These are phyloP conservation scores for Hymenoscyphus infarciens DNA, from an alignment of 2,329 filamentous ascomycete species.

Conservation along the genomic window DNA sequence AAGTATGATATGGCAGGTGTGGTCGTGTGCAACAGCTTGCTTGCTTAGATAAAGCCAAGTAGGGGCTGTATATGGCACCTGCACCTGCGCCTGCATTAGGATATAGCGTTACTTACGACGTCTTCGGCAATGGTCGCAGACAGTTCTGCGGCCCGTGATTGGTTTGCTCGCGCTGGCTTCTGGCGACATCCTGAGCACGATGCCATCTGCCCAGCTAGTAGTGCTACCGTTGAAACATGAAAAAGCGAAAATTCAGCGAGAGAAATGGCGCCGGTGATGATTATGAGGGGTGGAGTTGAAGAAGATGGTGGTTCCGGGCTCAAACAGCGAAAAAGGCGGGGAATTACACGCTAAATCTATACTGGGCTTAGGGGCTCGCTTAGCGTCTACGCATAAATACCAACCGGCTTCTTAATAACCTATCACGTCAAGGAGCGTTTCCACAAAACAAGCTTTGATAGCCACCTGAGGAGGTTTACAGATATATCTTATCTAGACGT, in stretches of 20 bases:
- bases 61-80: not conserved
- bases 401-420: too few relatives aligned
- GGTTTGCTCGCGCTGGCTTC: constrained; percentile 23
- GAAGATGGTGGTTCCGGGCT: not conserved
- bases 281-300: not conserved
- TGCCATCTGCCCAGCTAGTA: constrained; percentile 16
- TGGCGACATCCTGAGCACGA: constrained; percentile 27
- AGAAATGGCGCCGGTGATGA: constrained; percentile 23
- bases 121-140: constrained; percentile 45
- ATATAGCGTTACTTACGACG: constrained; percentile 37
- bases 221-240: constrained; percentile 19
- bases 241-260: constrained; percentile 22
- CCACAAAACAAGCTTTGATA: too few relatives aligned
- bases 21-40: not conserved
- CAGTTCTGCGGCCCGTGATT: constrained; percentile 34
- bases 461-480: too few relatives aligned
- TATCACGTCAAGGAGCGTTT: too few relatives aligned
- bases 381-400: not conserved
- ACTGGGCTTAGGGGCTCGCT: constrained; percentile 1
- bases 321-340: not conserved
- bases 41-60: not conserved
- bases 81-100: not conserved
- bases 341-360: not conserved
- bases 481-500: too few relatives aligned
- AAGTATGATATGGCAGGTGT: not conserved